Evolutionary conservation across 306 rosid species (phyloP).

Genomic region (Abrus precatorius): DNA sequence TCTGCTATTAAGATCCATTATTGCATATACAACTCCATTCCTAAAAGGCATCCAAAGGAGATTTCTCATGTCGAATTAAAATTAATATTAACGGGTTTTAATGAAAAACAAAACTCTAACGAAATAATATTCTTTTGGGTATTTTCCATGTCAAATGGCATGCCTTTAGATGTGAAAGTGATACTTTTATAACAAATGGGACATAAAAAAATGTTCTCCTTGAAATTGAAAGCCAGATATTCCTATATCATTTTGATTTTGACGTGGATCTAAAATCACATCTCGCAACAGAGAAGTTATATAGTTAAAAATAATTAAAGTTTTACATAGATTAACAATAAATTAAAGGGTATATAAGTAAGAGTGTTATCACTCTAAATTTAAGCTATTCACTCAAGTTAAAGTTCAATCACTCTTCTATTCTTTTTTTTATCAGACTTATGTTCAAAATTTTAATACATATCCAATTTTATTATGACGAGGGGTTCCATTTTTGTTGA

Average conservation of each 20-base stretch:
- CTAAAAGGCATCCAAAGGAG: constrained; percentile 14
- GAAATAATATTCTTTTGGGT: neutral
- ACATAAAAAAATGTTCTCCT: constrained; percentile 8
- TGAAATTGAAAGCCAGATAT: constrained; percentile 25
- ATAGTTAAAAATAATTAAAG: too few species aligned
- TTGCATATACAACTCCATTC: constrained; percentile 14
- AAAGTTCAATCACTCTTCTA: too few species aligned
- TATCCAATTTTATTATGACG: neutral
- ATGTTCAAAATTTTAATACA: too few species aligned
- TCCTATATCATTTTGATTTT: constrained; percentile 34
- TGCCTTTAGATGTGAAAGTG: constrained; percentile 10
- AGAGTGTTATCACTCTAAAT: too few species aligned
- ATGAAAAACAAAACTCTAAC: neutral
- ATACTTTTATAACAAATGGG: constrained; percentile 9
- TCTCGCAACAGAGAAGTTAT: neutral
- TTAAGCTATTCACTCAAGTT: too few species aligned
- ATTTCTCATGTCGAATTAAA: neutral
- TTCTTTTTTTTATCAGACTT: too few species aligned
- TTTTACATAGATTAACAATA: too few species aligned
- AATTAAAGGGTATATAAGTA: too few species aligned
- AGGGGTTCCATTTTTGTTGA: neutral
- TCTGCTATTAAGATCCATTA: constrained; percentile 33
- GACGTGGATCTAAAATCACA: constrained; percentile 4
- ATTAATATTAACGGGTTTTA: neutral
- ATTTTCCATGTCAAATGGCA: constrained; percentile 19